Base-by-base conservation (phyloP, 176 grass and related monocot species). In the Bromus sterilis region DNA sequence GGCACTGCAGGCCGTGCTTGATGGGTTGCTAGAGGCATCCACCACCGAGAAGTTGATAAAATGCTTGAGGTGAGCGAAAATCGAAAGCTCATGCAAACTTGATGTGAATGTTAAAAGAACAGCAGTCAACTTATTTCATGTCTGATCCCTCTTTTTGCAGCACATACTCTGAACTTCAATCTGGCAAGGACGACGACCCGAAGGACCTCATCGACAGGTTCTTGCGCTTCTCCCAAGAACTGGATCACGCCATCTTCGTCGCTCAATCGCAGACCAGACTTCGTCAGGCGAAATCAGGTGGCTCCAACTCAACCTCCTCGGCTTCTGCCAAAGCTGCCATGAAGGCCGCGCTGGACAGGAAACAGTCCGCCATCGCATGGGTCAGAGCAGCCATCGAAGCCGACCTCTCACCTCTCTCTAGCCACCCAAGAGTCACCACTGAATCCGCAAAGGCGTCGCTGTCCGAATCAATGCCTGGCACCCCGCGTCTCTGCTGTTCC, bases 11-110 rank as follows among this genome's bases (percentile, higher is more conserved):
- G 65, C 82, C 63, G 90, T 91, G 53, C 86, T 94, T 58, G 88
- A 98, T 82, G 92, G 92, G 58, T 80, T 98, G 61, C 69, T 94
- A 12, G 86, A 98, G 70, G 95, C 95, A 35, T 91, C 90, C 44
- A 75, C 92, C 35, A 83, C 90, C 15, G 88, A 98, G 78, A 89
- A 85, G 73, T 78, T 93, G 33, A 84, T 94, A 58, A 91, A 93
- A 87, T 95, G 92, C 79, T 79, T 94, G 58, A 91, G 80, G 95
- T 86, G 76, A 77, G 49, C 40, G n/a, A 44, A 80, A 34, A 10
- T 0, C 16, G 2, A 62, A 70, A 71, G 23, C 21, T 66, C 72
- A n/a, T 66, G 16, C 18, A 9, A 9, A 51, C 6, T 14, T 60
- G 18, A 24, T 4, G 3, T 10, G 26, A 81, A 3, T 24, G 1